A percentile compares a stretch with the other conserved stretches of the same genome.
These are phyloP conservation scores for Petasospora rhodanensis DNA, from an alignment of 1,139 yeast species.

Conservation along the genomic window DNA sequence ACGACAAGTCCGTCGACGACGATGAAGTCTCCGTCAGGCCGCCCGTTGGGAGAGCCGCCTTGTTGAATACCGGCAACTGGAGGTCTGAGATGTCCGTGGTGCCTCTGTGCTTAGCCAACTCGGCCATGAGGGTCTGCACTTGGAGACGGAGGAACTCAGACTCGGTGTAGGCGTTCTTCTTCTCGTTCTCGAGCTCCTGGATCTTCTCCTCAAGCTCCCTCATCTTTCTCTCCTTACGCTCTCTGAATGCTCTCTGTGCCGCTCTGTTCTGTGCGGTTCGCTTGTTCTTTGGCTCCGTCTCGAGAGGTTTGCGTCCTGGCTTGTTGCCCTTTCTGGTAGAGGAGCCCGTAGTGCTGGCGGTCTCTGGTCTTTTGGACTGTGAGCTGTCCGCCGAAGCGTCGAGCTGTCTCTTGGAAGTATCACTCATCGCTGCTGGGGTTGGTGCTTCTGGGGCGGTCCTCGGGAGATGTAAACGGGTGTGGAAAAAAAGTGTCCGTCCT, in stretches of 20 bases:
- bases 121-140: conserved; percentile 68
- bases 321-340: conserved; percentile 34
- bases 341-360: no score
- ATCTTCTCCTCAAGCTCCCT: conserved; percentile 83
- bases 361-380: conserved; percentile 21
- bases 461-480: no score
- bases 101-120: conserved; percentile 62
- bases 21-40: not conserved
- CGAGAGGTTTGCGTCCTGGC: conserved; percentile 73
- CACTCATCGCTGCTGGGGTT: no score
- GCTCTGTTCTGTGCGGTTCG: conserved; percentile 97
- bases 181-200: conserved; percentile 61
- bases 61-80: conserved; percentile 13
- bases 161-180: conserved; percentile 59
- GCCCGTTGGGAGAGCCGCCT: conserved; percentile 2
- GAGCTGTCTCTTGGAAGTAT: no score
- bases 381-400: no score
- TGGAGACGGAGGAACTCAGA: conserved; percentile 71
- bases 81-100: conserved; percentile 35
- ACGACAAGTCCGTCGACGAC: no score
- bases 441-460: no score
- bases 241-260: conserved; percentile 95
- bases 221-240: conserved; percentile 85
- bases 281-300: conserved; percentile 75
- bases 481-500: no score